Conservation (phyloP, 176 grass and related monocot genomes). For the Oropetium thomaeum region DNA sequence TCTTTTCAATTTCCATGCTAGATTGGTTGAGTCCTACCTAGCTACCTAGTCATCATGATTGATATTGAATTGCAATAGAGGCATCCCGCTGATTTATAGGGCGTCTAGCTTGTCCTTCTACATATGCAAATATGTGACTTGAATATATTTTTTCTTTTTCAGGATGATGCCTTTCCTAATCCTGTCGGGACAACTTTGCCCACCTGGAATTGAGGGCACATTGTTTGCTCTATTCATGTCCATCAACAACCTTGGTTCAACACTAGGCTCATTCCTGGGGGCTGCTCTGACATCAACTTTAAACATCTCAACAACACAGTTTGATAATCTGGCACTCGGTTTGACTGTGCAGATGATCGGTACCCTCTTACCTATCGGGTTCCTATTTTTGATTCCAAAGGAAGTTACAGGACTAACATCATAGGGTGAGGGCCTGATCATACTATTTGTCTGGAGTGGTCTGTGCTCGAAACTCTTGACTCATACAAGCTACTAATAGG, state of each 20-base stretch:
- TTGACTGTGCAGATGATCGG: slow-evolving; percentile 46
- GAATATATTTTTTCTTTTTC: slow-evolving; percentile 31
- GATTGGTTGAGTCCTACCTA: no score
- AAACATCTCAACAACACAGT: slow-evolving; percentile 49
- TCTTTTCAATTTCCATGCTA: background rate
- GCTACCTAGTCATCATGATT: background rate
- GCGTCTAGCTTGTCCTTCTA: background rate
- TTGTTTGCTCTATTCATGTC: slow-evolving; percentile 85
- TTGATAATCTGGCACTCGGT: slow-evolving; percentile 57
- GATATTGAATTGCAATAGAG: background rate
- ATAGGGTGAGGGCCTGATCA: slow-evolving; percentile 21
- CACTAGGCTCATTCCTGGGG: slow-evolving; percentile 68
- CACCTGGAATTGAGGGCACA: slow-evolving; percentile 79
- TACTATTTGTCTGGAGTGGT: slow-evolving; percentile 1
- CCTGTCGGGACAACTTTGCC: slow-evolving; percentile 69
- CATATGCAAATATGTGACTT: slow-evolving; percentile 23
- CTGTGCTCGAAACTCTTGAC: background rate
- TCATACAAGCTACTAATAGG: slow-evolving; percentile 19
- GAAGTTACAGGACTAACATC: slow-evolving; percentile 58
- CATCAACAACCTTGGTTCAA: slow-evolving; percentile 66
- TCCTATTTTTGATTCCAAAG: slow-evolving; percentile 70
- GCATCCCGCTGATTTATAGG: background rate
- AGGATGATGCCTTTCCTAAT: slow-evolving; percentile 87
- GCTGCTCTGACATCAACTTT: slow-evolving; percentile 55
- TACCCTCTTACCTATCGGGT: slow-evolving; percentile 51